Conservation (phyloP, 2,329 filamentous ascomycete genomes). For the Phyllosticta ampelicida region DNA sequence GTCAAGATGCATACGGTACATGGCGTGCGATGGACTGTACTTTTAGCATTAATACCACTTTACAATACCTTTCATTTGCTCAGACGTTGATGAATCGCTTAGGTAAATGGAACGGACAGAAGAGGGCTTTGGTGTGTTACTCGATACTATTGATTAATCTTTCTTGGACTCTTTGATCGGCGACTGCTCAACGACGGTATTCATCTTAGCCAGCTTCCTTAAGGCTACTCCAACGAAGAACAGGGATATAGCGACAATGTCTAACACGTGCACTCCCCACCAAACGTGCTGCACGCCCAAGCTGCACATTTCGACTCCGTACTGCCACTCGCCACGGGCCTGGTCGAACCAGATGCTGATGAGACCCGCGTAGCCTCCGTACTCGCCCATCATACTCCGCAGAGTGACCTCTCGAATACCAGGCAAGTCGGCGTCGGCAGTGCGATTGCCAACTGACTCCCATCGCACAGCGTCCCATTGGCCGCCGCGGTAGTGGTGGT, state of each 20-base stretch:
- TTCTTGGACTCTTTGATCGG: neutral
- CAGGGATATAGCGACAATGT: constrained; percentile 40
- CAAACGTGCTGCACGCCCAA: constrained; percentile 83
- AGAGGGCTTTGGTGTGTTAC: neutral
- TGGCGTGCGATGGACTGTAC: neutral
- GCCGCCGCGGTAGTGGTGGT: constrained; percentile 40
- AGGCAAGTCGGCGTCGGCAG: constrained; percentile 31
- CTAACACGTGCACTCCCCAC: constrained; percentile 79
- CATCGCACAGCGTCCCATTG: constrained; percentile 13
- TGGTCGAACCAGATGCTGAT: constrained; percentile 84
- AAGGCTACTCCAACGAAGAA: constrained; percentile 14
- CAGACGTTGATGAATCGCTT: neutral
- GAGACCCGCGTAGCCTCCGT: constrained; percentile 81
- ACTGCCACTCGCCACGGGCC: constrained; percentile 58
- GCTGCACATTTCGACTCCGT: constrained; percentile 67
- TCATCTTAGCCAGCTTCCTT: neutral
- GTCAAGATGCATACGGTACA: neutral
- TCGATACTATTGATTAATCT: neutral
- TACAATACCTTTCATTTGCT: neutral
- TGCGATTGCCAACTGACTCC: constrained; percentile 9
- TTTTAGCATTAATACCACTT: neutral
- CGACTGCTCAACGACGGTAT: neutral
- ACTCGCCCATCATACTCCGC: constrained; percentile 97
- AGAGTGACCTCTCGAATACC: constrained; percentile 84
- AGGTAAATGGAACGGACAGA: no score